Conservation (phyloP, 2,329 filamentous ascomycete genomes). For the Sarocladium brachiariae region DNA sequence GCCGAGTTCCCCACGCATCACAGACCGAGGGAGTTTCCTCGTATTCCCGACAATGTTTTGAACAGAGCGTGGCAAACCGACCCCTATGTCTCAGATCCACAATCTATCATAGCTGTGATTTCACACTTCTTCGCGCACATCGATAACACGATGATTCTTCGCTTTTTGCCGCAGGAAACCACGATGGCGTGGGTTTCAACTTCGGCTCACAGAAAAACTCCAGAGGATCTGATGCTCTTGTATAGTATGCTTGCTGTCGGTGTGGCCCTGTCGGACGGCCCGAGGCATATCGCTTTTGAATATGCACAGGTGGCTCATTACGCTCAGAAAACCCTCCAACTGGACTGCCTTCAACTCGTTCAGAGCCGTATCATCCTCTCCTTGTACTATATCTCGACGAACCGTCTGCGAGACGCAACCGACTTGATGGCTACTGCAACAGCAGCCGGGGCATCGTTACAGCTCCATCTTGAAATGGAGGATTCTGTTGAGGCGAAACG, state of each 20-base stretch:
- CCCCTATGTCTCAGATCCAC: conserved; percentile 37
- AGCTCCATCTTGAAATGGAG: conserved; percentile 56
- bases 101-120: conserved; percentile 31
- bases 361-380: conserved; percentile 62
- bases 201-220: conserved; percentile 28
- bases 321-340: conserved; percentile 32
- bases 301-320: conserved; percentile 49
- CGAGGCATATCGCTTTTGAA: conserved; percentile 29
- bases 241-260: conserved; percentile 37
- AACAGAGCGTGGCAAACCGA: conserved; percentile 44
- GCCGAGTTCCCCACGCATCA: conserved; percentile 30
- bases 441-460: conserved; percentile 50
- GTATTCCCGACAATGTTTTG: conserved; percentile 42
- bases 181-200: conserved; percentile 31
- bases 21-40: conserved; percentile 32
- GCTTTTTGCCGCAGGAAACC: conserved; percentile 33
- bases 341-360: conserved; percentile 49
- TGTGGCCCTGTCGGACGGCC: conserved; percentile 30
- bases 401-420: conserved; percentile 52
- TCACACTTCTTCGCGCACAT: conserved; percentile 36
- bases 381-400: conserved; percentile 57
- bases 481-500: conserved; percentile 33
- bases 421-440: conserved; percentile 59
- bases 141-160: conserved; percentile 34
- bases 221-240: conserved; percentile 39